Evolutionary conservation across 768 basidiomycete genomes (phyloP), one percentile per base, ranked within the genome.

Genomic region (Leucogyrophana mollusca): DNA sequence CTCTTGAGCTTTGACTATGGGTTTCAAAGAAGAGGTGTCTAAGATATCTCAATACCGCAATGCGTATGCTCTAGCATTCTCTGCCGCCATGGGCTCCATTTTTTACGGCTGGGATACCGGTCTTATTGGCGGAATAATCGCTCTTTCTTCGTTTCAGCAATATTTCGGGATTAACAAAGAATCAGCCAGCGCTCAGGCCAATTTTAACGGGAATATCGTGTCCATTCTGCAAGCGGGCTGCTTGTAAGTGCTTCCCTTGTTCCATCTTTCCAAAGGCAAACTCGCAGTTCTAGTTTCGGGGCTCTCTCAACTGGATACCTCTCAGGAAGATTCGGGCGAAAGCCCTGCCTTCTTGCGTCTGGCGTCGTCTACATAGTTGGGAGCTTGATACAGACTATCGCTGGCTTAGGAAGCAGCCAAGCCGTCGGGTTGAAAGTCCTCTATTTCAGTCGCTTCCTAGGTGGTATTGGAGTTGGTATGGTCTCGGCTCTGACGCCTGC

Each of bases 401-500:
- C 66, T 17, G 76, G 76, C 1, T 48, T 78, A 1, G 72, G 74
- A 14, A 70, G 60, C 49, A 66, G 56, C 34, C 60, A 54, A 45
- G 41, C 22, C 4, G 65, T 69, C 3, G 72, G 60, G 10, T 56
- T 74, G 9, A 56, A 56, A 8, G 66, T 74, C 6, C 64, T 76
- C 30, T 76, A 72, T 51, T 73, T 73, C 52, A 67, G 74, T 43
- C 71, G 80, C 4, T 85, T 84, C 60, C 45, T 86, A 0, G 73
- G 77, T 5, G 84, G 85, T 16, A 66, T 83, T 41, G 82, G 84
- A 6, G 72, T 83, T 22, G 80, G 82, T 11, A 74, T 77, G 70
- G 68, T 73, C 6, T 70, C 73, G 1, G 74, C 76, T 4, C 58
- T 79, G 2, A 70, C 76, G 4, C 77, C 78, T 10, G 66, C 74